Evolutionary conservation across 108 stramenopile species (phyloP), one percentile per base, ranked within the genome.

Genomic region (Pseudonitzschia multiseries): DNA sequence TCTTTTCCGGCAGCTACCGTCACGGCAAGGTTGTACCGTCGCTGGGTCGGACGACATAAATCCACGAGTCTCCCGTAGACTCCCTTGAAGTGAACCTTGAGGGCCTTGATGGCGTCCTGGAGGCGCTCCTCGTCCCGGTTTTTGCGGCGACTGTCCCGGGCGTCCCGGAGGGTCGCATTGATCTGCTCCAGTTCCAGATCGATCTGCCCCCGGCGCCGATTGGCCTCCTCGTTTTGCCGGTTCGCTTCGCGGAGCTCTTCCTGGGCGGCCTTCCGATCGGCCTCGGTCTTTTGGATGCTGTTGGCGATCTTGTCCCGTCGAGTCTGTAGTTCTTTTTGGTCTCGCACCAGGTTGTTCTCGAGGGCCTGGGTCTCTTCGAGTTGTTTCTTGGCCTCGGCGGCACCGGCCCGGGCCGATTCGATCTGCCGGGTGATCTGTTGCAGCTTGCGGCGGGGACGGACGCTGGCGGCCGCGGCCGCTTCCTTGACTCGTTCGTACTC

Each of bases 1-100:
- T 97, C 90, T 76, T 96, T 96, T 32, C 98, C 98, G 20, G 85
- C 96, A 43, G 97, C 99, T n/a, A 97, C 96, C 10, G 96, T 93
- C 48, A 99, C 96, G 51, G 97, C 98, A 46, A 96, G 75, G 73
- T 94, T 89, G 87, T 87, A 99, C 50, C 93, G 68, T 33, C 91
- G 73, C 77, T 94, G 93, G n/a, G 89, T 85, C 13, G 99, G 99
- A 46, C 87, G 88, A 84, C 97, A 97, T 28, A 99, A 83, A 80
- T 98, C 97, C 41, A 96, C 96, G 41, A 99, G 77, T 4, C 97
- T 84, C 0, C 99, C 98, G 59, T 88, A 84, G 21, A 99, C 97
- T 10, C 46, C 46, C 32, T 95, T 96, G 77, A 93, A 97, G 52
- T 94, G 87, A 36, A 88, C 73, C 70, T 96, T 86, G 56, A 98